Percentiles rank a stretch among this genome's conserved stretches.
These are phyloP conservation scores for Annulohypoxylon bovei DNA, from an alignment of 495 filamentous ascomycete species.

Conservation along the genomic window DNA sequence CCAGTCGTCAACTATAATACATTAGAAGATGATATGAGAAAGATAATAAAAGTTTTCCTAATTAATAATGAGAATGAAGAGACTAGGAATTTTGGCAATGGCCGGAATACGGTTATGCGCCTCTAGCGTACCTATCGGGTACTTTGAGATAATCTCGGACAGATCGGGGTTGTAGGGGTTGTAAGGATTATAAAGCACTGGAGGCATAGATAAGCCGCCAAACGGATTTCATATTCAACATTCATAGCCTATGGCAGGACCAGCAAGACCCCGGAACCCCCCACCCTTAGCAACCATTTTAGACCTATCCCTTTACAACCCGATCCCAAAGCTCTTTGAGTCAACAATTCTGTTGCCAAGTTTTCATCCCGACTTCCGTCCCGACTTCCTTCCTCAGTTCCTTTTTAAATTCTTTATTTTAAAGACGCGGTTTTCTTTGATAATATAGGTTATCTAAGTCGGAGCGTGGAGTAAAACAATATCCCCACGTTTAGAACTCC, in stretches of 20 bases:
- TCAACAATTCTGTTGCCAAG: background rate
- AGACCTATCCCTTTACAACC: background rate
- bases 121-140: constrained; percentile 10
- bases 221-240: background rate
- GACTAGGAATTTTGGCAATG: background rate
- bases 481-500: too few relatives aligned
- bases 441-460: too few relatives aligned
- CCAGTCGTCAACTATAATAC: background rate
- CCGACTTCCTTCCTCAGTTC: background rate
- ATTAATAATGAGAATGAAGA: constrained; percentile 2
- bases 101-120: background rate
- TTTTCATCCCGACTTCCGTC: background rate
- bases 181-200: constrained; percentile 24
- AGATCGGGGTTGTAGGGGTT: background rate
- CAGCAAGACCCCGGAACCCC: background rate
- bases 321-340: background rate
- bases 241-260: background rate
- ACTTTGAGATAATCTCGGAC: constrained; percentile 17
- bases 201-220: constrained; percentile 2
- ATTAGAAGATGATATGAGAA: background rate
- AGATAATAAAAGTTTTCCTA: background rate
- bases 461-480: too few relatives aligned
- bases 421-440: too few relatives aligned
- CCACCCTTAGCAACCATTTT: background rate
- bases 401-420: background rate